Evolutionary conservation across 768 basidiomycete species (phyloP), one percentile per base, ranked within the genome.

Genomic region (Termitomyces sp.): DNA sequence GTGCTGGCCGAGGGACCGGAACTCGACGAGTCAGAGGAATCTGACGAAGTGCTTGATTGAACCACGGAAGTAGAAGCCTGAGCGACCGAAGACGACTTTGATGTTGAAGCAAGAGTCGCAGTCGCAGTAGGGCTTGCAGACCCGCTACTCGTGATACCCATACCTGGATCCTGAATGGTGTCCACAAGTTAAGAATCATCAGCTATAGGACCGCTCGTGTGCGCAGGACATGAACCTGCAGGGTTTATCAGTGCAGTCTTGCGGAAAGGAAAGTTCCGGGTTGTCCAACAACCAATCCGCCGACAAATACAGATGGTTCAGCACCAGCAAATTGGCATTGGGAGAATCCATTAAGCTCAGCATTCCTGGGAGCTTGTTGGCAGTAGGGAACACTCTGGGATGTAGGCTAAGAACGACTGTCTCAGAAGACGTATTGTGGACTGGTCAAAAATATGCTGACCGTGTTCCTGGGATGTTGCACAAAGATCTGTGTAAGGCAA

Each of bases 311-410:
- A 10, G 60, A 70, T 37, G 70, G 71, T 49, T 81, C 64, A 23
- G 72, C 73, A 52, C 80, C 76, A 59, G 73, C 67, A 67, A 77
- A 83, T 66, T 85, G 84, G 64, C 81, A 84, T 62, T 83, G 82
- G 71, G 79, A 83, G 30, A 80, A 70, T 8, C 82, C 81, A 48
- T 76, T 71, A 12, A 85, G 74, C 64, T 84, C 79, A 0, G 69
- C 25, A 59, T 84, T 83, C 55, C 66, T 66, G 16, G 81, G 81
- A 0, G 81, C 75, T n/a, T 70, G 61, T 59, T 83, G 76, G 67
- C 83, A 85, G 69, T 83, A 84, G 1, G 68, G 78, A 2, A 81
- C 72, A 35, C 73, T 73, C 54, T 68, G 61, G 5, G 76, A 75
- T 46, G 69, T 68, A 16, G 79, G 79, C 75, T 79, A 43, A 25